A percentile compares a stretch with the other conserved stretches of the same genome.
Evolutionary conservation across 441 rosid genomes (phyloP).

Genomic region (Corymbia citriodora): DNA sequence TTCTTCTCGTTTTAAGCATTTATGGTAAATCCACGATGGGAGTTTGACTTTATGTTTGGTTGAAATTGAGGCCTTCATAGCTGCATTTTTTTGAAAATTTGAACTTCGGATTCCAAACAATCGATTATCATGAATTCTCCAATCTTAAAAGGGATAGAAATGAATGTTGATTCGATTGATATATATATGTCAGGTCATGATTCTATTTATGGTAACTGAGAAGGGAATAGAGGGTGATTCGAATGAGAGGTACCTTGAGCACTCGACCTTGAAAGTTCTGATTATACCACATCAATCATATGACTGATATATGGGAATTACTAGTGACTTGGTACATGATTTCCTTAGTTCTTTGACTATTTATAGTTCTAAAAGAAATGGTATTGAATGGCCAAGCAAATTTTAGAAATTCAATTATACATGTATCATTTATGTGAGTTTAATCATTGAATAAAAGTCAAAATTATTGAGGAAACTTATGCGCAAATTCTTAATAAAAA

Average conservation of each 20-base stretch:
- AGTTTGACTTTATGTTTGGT: not conserved
- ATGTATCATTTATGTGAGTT: not conserved
- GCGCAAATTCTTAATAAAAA: not conserved
- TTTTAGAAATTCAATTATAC: not conserved
- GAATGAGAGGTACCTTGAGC: not conserved
- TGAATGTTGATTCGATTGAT: not conserved
- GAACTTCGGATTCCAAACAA: not conserved
- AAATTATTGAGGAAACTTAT: not conserved
- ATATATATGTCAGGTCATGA: not conserved
- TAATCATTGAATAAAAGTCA: not conserved
- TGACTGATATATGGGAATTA: not conserved
- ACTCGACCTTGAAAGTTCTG: accelerated
- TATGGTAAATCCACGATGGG: not conserved
- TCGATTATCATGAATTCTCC: not conserved
- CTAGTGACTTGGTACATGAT: not conserved
- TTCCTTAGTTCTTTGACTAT: not conserved
- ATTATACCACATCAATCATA: not conserved
- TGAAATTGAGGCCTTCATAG: not conserved
- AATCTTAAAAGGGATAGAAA: not conserved
- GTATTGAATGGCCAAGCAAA: not conserved
- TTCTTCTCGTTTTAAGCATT: not conserved
- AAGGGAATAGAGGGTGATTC: not conserved
- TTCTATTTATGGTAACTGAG: not conserved
- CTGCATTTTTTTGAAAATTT: not conserved
- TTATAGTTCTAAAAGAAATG: not conserved